Base-by-base conservation (phyloP, 495 filamentous ascomycete species). In the Hypoxylon perforatum region DNA sequence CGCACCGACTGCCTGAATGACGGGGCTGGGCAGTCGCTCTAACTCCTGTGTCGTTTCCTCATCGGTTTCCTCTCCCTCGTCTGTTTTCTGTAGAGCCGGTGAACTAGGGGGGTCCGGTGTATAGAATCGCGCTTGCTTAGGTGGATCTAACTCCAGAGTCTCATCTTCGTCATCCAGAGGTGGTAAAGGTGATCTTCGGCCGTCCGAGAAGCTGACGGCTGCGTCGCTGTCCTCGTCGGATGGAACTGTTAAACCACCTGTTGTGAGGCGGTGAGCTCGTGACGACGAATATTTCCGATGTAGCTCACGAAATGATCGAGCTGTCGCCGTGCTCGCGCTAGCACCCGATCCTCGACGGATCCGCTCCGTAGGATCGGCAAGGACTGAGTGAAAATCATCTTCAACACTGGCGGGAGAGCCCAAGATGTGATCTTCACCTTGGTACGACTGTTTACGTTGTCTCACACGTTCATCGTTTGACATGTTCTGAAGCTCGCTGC, bases 401-500 rank as follows among this genome's bases (percentile, higher is more conserved):
- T 75, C 71, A 22, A 46, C 54, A 25, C 55, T 74, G 48, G 52
- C 57, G 11, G 58, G 50, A 25, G 72, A 72, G 36, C 19, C 61
- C n/a, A 65, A 36, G 14, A 61, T 56, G 0, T 61, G 53, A 11
- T 79, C 80, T 9, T 81, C 79, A 18, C 73, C 58, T 33, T 65
- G 67, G 9, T 67, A 65, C 8, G 65, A 69, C 19, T 78, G 76
- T 30, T 81, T 78, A 45, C 79, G 75, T 23, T 81, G 76, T 30
- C 81, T 80, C 51, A 93, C 78, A 15, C 89, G 87, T 67, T 96
- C 92, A 63, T 96, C 93, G 0, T 88, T 82, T 2, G 90, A 85
- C 77, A 95, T 89, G 67, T 84, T 89, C 70, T 95, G 70, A 83
- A 96, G 91, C 67, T 97, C 96, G 36, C 88, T 89, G 7, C 94